Percentiles rank a stretch among this genome's conserved stretches.
These are phyloP conservation scores for Candida frijolesensis DNA, from an alignment of 1,139 yeast species.

Conservation along the genomic window DNA sequence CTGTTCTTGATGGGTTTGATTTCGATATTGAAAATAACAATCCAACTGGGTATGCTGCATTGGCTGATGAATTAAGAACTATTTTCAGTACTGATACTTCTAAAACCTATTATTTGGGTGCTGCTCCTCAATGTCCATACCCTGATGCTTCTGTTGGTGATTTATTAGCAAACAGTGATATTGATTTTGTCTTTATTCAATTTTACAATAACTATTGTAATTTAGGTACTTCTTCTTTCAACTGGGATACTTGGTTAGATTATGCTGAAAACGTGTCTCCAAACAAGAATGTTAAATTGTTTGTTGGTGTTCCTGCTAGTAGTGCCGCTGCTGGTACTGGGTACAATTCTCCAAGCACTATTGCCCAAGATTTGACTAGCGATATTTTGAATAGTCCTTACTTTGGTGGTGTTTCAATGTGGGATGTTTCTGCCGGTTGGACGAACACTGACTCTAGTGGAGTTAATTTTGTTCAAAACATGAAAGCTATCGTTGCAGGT, in stretches of 20 bases:
- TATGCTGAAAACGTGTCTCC: conserved; percentile 67
- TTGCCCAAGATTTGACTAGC: conserved; percentile 26
- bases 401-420: conserved; percentile 85
- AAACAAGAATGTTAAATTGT: conserved; percentile 65
- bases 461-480: conserved; percentile 36
- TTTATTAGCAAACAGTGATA: conserved; percentile 56
- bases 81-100: conserved; percentile 56
- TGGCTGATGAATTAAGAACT: conserved; percentile 61
- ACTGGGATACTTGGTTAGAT: conserved; percentile 83
- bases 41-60: conserved; percentile 59
- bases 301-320: conserved; percentile 76
- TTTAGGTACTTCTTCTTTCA: conserved; percentile 56
- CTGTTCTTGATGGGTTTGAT: conserved; percentile 49
- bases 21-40: conserved; percentile 47
- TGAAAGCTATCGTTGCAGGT: conserved; percentile 34
- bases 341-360: conserved; percentile 23
- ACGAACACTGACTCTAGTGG: conserved; percentile 51
- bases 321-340: conserved; percentile 61
- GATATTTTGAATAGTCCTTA: conserved; percentile 40
- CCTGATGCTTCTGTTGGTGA: conserved; percentile 88
- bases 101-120: conserved; percentile 74
- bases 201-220: conserved; percentile 90
- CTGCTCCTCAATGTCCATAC: conserved; percentile 94
- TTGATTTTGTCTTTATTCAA: conserved; percentile 90
- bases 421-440: conserved; percentile 90